phyloP scores from a whole-genome alignment of 2,329 filamentous ascomycete genomes.

The Talaromyces sp. region DNA sequence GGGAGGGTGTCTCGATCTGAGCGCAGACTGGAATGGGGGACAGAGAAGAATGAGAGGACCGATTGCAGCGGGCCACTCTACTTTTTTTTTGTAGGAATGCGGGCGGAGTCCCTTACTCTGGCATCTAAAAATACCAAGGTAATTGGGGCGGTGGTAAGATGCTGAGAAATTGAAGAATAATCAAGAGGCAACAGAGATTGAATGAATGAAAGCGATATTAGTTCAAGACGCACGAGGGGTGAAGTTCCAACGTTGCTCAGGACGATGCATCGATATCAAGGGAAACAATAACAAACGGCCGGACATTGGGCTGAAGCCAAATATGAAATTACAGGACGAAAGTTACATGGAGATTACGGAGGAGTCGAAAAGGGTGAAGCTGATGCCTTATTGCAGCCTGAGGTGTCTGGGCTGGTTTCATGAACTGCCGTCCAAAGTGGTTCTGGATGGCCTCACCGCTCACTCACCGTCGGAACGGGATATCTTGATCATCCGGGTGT shows the following conservation, averaged over 20 bases:
- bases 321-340: neutral
- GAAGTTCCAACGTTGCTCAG: neutral
- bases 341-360: conserved; percentile 3
- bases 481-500: neutral
- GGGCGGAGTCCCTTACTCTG: conserved; percentile 23
- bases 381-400: conserved; percentile 2
- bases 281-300: neutral
- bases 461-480: conserved; percentile 8
- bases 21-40: conserved; percentile 20
- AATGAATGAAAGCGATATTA: neutral
- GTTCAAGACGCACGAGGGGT: neutral
- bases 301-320: neutral
- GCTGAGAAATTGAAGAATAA: neutral
- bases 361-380: conserved; percentile 2
- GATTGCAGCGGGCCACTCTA: conserved; percentile 20
- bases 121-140: conserved; percentile 27
- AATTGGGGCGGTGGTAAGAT: conserved; percentile 11
- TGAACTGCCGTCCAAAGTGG: neutral
- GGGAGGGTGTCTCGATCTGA: conserved; percentile 1
- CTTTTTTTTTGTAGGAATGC: conserved; percentile 25
- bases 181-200: neutral
- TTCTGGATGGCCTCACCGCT: neutral
- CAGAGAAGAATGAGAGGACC: conserved; percentile 11
- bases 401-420: neutral
- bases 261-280: neutral